Conservation (phyloP, 2,329 filamentous ascomycete species). For the Aureobasidium sp. region DNA sequence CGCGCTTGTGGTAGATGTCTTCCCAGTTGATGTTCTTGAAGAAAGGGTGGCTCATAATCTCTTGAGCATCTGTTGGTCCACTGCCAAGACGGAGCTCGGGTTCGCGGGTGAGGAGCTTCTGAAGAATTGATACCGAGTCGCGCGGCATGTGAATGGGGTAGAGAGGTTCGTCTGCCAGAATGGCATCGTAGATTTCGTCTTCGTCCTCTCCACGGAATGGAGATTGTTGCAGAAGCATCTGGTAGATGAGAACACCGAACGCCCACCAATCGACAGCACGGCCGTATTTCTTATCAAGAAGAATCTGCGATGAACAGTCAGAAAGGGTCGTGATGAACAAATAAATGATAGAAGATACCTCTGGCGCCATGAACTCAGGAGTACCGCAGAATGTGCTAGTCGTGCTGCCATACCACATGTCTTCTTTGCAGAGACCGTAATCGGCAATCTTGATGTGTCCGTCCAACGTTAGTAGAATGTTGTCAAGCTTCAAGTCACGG, state of each 20-base stretch:
- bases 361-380: constrained; percentile 98
- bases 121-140: constrained; percentile 93
- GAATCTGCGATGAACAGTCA: constrained; percentile 54
- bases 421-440: constrained; percentile 98
- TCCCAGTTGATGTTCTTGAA: constrained; percentile 98
- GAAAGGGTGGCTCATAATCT: constrained; percentile 98
- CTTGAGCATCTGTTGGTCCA: constrained; percentile 92
- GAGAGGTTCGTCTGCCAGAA: constrained; percentile 90
- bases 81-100: constrained; percentile 88
- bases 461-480: constrained; percentile 89
- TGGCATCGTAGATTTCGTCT: constrained; percentile 98
- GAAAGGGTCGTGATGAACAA: constrained; percentile 14
- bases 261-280: constrained; percentile 99
- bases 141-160: constrained; percentile 99
- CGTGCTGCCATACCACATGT: constrained; percentile 98
- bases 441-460: constrained; percentile 98
- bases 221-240: constrained; percentile 98
- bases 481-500: constrained; percentile 69
- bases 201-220: constrained; percentile 98
- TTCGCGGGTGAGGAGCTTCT: constrained; percentile 93
- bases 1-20: constrained; percentile 92
- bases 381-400: constrained; percentile 98
- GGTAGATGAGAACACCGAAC: constrained; percentile 96
- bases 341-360: constrained; percentile 47
- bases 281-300: constrained; percentile 97